Base-by-base conservation (phyloP, 176 grass and related monocot genomes). In the Pharus latifolius region DNA sequence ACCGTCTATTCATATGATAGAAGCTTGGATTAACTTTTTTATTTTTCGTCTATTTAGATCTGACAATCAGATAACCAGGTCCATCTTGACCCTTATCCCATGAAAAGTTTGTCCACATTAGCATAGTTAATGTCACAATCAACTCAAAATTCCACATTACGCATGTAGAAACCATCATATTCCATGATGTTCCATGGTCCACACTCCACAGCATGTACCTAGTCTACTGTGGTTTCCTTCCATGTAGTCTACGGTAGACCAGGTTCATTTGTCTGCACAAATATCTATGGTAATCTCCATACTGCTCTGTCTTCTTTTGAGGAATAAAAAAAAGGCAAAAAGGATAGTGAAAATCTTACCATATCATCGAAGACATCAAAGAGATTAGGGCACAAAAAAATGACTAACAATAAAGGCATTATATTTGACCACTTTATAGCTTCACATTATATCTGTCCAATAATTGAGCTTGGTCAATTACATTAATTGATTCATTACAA, bases 391-490 rank as follows among this genome's bases (percentile, higher is more conserved):
- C 2, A 56, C 26, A n/a, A 26, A 30, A 18, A 56, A 17, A 2
- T 10, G 20, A 10, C 35, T 8, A 7, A 3, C 15, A 64, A 73
- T 22, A 63, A 60, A 60, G 70, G 11, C 4, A 44, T 17, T 23
- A 10, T 59, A 51, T 61, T n/a, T 63, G 80, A 76, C 37, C 64
- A 51, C 42, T 51, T 54, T 44, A 53, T 72, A 55, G 55, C 64
- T 76, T 55, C 72, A 83, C 44, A 75, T 60, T 62, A 61, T 63
- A 70, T 55, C 29, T 37, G 40, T 78, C 58, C 67, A 66, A 84
- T 84, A 78, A 59, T 56, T 42, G 74, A 84, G 74, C 55, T 19
- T 2, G 61, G 50, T 59, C 59, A 59, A 58, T 58, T 26, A 45
- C 44, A 61, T 72, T 77, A 83, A 38, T 69, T 26, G 29, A 42